Evolutionary conservation across 768 basidiomycete species (phyloP), one percentile per base, ranked within the genome.

Genomic region (Kwoniella heveanensis): DNA sequence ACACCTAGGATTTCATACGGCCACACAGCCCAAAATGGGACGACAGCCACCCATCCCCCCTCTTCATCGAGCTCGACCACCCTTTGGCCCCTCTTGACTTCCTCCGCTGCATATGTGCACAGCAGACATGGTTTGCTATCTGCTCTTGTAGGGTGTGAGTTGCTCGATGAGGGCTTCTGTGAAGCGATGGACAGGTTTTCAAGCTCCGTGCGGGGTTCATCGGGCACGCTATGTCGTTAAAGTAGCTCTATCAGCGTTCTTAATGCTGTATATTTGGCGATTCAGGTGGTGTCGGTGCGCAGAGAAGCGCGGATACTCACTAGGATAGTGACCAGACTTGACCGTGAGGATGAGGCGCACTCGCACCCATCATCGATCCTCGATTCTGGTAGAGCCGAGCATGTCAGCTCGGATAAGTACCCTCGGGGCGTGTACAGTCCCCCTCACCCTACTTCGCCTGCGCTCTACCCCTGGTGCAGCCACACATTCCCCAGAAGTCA

Each of bases 11-110:
- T 83, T 78, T 96, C 93, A 75, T 88, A 96, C 0, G 93, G 93
- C 93, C 92, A 96, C 30, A 86, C 85, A 8, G 92, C 93, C 93
- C 93, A 96, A 88, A 91, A 95, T 1, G 93, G 93, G 3, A 94
- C 92, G 1, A 95, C 74, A 0, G 88, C 91, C 2, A 90, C 83
- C 86, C 91, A 96, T 88, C 84, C 19, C 86, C 85, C 71, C 91
- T 58, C 37, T 37, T 69, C 70, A 37, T 67, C 70, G 0, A 68
- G 21, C 37, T 66, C 67, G 2, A 94, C 87, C 39, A 92, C 80
- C 12, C 92, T 86, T 15, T 85, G 84, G 58, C 83, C 79, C 24
- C 81, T 76, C n/a, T 72, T 79, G 8, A 85, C 77, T 77, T 94
- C 91, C 46, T 85, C 83, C 56, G 87, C 82, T 22, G 85, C 87